A percentile compares a stretch with the other conserved stretches of the same genome.
These are phyloP conservation scores for Cutaneotrichosporon mucoides DNA, from an alignment of 1,284 basidiomycete species.

Conservation along the genomic window DNA sequence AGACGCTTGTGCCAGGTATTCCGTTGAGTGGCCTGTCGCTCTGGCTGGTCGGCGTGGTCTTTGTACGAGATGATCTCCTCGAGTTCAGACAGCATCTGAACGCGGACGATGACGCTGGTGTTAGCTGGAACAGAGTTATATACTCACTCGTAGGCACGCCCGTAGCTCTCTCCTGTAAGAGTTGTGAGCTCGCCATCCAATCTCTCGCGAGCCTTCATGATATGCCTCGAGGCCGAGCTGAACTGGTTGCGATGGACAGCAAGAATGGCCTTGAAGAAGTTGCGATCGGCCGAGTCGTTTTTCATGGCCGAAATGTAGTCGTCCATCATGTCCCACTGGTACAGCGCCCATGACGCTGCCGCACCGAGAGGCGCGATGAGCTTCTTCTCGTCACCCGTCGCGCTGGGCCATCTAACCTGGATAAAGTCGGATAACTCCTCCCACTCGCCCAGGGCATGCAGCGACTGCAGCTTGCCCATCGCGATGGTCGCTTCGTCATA, in stretches of 20 bases:
- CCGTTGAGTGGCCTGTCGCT: conserved; percentile 77
- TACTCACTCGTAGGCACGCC: conserved; percentile 85
- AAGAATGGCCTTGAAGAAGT: conserved; percentile 94
- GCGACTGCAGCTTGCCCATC: conserved; percentile 87
- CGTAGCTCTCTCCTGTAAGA: conserved; percentile 93
- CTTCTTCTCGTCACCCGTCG: conserved; percentile 75
- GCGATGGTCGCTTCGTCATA: conserved; percentile 67
- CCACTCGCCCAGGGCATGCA: conserved; percentile 98
- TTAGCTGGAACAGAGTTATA: conserved; percentile 18
- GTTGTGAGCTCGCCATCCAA: conserved; percentile 89
- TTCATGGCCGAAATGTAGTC: conserved; percentile 95
- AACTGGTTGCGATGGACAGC: conserved; percentile 96
- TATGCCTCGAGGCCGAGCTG: conserved; percentile 81
- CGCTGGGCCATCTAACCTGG: conserved; percentile 81
- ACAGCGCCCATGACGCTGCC: conserved; percentile 93
- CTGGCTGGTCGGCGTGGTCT: conserved; percentile 87
- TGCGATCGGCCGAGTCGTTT: conserved; percentile 84
- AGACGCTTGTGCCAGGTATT: conserved; percentile 93
- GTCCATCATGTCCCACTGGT: conserved; percentile 98
- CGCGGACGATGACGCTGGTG: conserved; percentile 83
- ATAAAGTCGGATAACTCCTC: conserved; percentile 83
- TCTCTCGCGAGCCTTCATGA: conserved; percentile 90
- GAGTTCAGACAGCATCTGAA: conserved; percentile 97
- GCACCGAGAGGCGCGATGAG: conserved; percentile 96
- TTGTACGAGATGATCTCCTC: conserved; percentile 98